Evolutionary conservation across 306 rosid genomes (phyloP), one percentile per base, ranked within the genome.

Genomic region (Dalbergia cultrata): DNA sequence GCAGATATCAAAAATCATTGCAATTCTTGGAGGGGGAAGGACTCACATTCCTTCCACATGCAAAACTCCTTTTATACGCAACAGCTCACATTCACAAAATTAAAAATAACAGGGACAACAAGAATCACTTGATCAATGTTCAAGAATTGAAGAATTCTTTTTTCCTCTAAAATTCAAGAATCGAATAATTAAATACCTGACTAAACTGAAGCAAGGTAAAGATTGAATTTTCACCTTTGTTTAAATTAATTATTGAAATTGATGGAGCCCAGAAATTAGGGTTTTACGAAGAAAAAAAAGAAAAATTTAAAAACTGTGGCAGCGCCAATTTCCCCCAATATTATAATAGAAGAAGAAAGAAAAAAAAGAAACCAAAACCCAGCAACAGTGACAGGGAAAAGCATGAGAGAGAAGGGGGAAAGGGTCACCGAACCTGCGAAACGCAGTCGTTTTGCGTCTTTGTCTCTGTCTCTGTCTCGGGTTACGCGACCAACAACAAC

Each of bases 381-480:
- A 18, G 22, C 21, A 59, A 59, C 35, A 59, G 64, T 59, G 21
- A 21, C 14, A 59, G 14, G 21, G 64, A 59, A 6, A 26, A 9
- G 1, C 5, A 13, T 0, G 13, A 1, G 6, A 62, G 43, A 13
- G 43, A 8, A 14, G 8, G 18, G 8, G 60, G 18, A 17, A 54
- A 17, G 60, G 21, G 60, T n/a, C 26, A 5, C 9, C 60, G 26
- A n/a, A 54, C 60, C 60, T 54, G 22, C n/a, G 11, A 54, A 54
- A 54, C 60, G 60, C 2, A 7, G 60, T 54, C 60, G 60, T 54
- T 54, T 54, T 54, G 26, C 22, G 60, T 54, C 60, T 8, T 54
- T 54, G 17, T 54, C 22, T 16, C 16, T 39, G 22, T 41, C 64
- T 34, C 7, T 34, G 64, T 72, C 52, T 72, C 76, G 76, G 53